Conservation (phyloP, 2,329 filamentous ascomycete species). For the Hymenoscyphus repandus region DNA sequence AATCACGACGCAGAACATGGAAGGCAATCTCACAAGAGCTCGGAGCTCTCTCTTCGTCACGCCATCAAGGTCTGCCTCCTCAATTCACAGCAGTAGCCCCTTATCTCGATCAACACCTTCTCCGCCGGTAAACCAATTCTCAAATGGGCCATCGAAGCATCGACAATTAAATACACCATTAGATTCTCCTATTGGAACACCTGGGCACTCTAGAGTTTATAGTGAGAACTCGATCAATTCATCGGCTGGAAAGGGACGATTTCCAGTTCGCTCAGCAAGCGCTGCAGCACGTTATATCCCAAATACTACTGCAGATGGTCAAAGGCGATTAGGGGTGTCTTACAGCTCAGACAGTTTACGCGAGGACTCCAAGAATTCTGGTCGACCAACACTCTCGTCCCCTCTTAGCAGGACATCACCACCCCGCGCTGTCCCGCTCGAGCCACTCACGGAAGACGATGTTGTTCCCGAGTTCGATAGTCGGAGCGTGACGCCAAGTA, state of each 20-base stretch:
- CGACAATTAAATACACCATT: conserved; percentile 19
- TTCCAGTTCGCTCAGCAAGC: conserved; percentile 56
- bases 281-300: conserved; percentile 48
- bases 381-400: conserved; percentile 11
- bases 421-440: conserved; percentile 35
- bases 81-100: conserved; percentile 36
- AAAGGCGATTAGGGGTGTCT: neutral
- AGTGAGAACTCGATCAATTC: conserved; percentile 54
- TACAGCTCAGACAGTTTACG: conserved; percentile 11
- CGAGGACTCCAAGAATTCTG: conserved; percentile 7
- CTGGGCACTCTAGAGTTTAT: conserved; percentile 53
- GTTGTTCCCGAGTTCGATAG: conserved; percentile 21
- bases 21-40: conserved; percentile 79
- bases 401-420: conserved; percentile 20
- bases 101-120: conserved; percentile 32
- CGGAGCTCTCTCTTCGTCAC: conserved; percentile 58
- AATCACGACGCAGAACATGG: conserved; percentile 68
- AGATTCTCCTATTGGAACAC: conserved; percentile 30
- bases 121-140: conserved; percentile 20
- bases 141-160: conserved; percentile 22
- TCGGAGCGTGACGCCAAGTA: conserved; percentile 19
- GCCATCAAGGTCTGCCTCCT: conserved; percentile 43
- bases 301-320: conserved; percentile 26
- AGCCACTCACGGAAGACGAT: conserved; percentile 51
- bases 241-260: conserved; percentile 37